Evolutionary conservation across 75 land plant genomes (phyloP), one percentile per base, ranked within the genome.

Genomic region (Selaginella moellendorffii): DNA sequence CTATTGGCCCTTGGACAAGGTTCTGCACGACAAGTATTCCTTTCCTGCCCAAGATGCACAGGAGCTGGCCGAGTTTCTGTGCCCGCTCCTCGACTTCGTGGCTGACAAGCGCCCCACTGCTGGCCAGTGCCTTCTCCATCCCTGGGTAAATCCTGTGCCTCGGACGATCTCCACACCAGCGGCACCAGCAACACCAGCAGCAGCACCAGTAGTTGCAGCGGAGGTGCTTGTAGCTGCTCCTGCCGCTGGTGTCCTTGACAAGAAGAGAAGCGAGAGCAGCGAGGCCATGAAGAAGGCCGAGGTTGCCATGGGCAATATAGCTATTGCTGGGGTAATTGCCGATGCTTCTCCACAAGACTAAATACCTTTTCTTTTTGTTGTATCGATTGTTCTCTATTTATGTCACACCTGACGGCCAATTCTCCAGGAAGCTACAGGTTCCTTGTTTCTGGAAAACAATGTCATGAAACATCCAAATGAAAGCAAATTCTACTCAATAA

Each of bases 41-140:
- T 83, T 86, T 52, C 31, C 81, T 10, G 82, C 79, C 22, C 25
- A 76, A 25, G 87, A 86, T 72, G 90, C 96, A 12, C 74, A 54
- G 52, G 81, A 79, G 59, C 72, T 89, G 61, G 73, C 87, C 0
- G 82, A 86, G n/a, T 89, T 89, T 68, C 69, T 89, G 18, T 26
- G 42, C 51, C 96, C 90, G 1, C 27, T 86, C 70, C 75, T 89
- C 61, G 87, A 86, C 79, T 89, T 86, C 74, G 79, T 83, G 18
- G 84, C 96, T 2, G 90, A 86, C 64, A 89, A 86, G 75, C 73
- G 96, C 24, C 96, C 96, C 52, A 86, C 96, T 26, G 90, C 96
- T 24, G 82, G 70, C 24, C 82, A 89, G 61, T 89, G 90, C 74
- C 72, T 89, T n/a, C 74, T 76, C 28, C 84, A 89, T 62, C 84